Evolutionary conservation across 2,329 filamentous ascomycete species (phyloP).

Genomic region (Microascus cirrosus): DNA sequence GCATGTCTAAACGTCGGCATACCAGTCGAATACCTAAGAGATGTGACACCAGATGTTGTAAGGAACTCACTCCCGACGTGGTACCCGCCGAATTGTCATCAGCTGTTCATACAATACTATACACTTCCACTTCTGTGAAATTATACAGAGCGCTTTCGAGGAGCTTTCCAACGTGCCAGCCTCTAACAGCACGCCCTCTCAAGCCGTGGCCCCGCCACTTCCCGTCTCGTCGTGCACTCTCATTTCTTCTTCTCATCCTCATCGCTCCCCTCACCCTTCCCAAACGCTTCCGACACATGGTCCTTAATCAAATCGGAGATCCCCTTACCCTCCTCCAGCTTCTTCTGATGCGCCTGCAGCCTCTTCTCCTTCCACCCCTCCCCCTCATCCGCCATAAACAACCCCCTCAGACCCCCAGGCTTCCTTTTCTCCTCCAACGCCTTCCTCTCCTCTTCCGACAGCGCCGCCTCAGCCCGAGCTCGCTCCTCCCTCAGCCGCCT

Average conservation of each 20-base stretch:
- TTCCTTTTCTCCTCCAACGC: constrained; percentile 13
- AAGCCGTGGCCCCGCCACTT: too few relatives aligned
- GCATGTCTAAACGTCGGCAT: too few relatives aligned
- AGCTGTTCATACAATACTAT: neutral
- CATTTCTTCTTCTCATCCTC: constrained; percentile 15
- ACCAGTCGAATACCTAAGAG: neutral
- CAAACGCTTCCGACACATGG: constrained; percentile 42
- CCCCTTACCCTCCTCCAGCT: constrained; percentile 43
- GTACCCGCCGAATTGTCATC: neutral
- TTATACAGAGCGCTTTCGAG: neutral
- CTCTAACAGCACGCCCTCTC: too few relatives aligned
- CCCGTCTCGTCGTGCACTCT: neutral
- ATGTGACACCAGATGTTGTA: neutral
- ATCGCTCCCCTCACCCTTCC: constrained; percentile 13
- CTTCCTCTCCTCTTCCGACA: constrained; percentile 18
- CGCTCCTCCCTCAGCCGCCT: constrained; percentile 33
- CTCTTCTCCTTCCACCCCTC: constrained; percentile 43
- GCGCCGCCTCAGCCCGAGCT: constrained; percentile 21
- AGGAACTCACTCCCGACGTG: neutral
- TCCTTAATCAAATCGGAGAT: constrained; percentile 45
- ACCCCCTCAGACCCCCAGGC: constrained; percentile 25
- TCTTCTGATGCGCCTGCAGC: constrained; percentile 37
- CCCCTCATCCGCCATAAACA: constrained; percentile 50
- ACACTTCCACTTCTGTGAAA: neutral
- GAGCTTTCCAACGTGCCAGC: neutral